phyloP scores from a whole-genome alignment of 2,329 filamentous ascomycete species.

The Penicillium sp. region DNA sequence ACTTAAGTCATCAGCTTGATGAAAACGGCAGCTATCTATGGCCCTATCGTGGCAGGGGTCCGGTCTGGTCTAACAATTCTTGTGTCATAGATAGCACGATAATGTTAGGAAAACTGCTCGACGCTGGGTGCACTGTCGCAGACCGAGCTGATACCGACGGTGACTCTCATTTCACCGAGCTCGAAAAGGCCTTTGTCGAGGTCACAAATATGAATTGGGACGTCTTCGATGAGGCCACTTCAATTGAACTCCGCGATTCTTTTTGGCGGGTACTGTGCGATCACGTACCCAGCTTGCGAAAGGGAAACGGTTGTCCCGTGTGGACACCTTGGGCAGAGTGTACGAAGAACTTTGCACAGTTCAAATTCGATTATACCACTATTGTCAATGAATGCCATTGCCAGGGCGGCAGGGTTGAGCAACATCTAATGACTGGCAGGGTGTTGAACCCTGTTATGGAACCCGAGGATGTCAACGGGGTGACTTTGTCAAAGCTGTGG shows the following conservation, averaged over 20 bases:
- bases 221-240: conserved; percentile 11
- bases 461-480: neutral
- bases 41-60: conserved; percentile 31
- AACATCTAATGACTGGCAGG: neutral
- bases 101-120: conserved; percentile 33
- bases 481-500: neutral
- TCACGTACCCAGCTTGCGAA: conserved; percentile 2
- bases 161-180: conserved; percentile 8
- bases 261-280: conserved; percentile 16
- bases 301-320: conserved; percentile 10
- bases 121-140: conserved; percentile 33
- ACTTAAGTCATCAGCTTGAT: conserved; percentile 14
- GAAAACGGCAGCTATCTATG: conserved; percentile 20
- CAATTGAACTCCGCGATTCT: conserved; percentile 15
- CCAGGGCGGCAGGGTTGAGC: neutral
- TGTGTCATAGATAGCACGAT: conserved; percentile 31
- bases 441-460: neutral
- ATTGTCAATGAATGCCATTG: neutral
- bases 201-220: conserved; percentile 30
- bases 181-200: conserved; percentile 27
- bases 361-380: conserved; percentile 15
- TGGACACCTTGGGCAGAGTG: conserved; percentile 23
- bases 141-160: conserved; percentile 24
- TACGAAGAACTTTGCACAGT: conserved; percentile 28
- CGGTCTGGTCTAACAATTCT: conserved; percentile 23